A percentile compares a stretch with the other conserved stretches of the same genome.
Conservation (phyloP, 768 basidiomycete species). For the Leucosporidium yakuticum region DNA sequence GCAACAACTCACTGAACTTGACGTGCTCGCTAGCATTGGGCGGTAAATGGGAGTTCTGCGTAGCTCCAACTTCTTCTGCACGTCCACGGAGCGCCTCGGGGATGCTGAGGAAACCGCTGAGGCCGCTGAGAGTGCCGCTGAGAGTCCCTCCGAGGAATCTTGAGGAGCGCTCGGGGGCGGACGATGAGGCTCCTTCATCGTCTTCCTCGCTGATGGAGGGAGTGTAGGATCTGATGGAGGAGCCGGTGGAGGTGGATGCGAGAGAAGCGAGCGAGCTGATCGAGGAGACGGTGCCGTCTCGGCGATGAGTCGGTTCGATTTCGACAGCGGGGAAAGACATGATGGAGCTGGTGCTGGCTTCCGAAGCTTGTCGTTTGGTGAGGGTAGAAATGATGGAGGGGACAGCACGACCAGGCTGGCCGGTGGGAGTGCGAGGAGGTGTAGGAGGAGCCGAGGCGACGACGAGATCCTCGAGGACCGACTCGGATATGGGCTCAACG, state of each 20-base stretch:
- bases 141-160: conserved; percentile 4
- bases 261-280: conserved; percentile 11
- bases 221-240: not conserved
- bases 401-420: not conserved
- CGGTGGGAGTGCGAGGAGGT: not conserved
- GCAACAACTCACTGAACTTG: conserved; percentile 22
- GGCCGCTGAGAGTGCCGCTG: not conserved
- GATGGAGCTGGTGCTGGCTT: not conserved
- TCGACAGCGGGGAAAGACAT: conserved; percentile 4
- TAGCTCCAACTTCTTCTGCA: too few species aligned
- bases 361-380: conserved; percentile 10
- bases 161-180: not conserved
- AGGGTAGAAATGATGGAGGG: conserved; percentile 22
- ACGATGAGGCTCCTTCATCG: not conserved
- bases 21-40: conserved; percentile 14
- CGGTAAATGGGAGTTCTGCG: too few species aligned
- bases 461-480: conserved; percentile 16
- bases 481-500: not conserved
- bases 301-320: not conserved
- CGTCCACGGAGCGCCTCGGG: too few species aligned
- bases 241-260: not conserved
- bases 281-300: conserved; percentile 8
- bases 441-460: not conserved
- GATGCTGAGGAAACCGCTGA: not conserved
- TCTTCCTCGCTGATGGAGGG: not conserved